Evolutionary conservation across 2,329 filamentous ascomycete species (phyloP).

Genomic region (Scortechinia acanthostroma): DNA sequence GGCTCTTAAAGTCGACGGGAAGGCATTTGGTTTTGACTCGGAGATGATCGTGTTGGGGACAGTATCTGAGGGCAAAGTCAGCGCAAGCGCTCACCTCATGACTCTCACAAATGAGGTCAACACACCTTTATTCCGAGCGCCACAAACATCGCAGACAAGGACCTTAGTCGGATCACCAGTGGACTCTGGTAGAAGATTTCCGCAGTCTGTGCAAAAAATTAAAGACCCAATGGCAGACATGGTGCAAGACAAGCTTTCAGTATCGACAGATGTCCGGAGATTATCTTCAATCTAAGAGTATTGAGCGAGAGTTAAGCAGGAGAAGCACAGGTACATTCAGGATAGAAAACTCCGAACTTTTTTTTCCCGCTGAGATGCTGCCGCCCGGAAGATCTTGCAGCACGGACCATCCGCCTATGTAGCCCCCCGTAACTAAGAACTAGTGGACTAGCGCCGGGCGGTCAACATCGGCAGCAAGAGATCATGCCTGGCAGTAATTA

Average conservation of each 20-base stretch:
- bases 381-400: not conserved
- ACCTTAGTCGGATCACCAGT: constrained; percentile 49
- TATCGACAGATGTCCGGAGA: too few relatives aligned
- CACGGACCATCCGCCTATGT: not conserved
- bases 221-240: constrained; percentile 68
- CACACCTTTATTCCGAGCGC: constrained; percentile 55
- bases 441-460: not conserved
- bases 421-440: too few relatives aligned
- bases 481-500: not conserved
- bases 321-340: too few relatives aligned
- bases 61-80: constrained; percentile 33
- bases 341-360: too few relatives aligned
- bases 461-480: not conserved
- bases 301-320: too few relatives aligned
- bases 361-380: too few relatives aligned
- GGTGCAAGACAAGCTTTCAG: too few relatives aligned
- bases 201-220: constrained; percentile 68
- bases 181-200: constrained; percentile 60
- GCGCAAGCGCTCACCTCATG: not conserved
- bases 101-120: not conserved
- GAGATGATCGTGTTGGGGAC: constrained; percentile 57
- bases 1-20: constrained; percentile 58
- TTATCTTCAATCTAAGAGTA: too few relatives aligned
- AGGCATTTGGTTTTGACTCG: constrained; percentile 56
- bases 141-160: constrained; percentile 60